Base-by-base conservation (phyloP, 2,329 filamentous ascomycete genomes). In the Colletotrichum camelliae region DNA sequence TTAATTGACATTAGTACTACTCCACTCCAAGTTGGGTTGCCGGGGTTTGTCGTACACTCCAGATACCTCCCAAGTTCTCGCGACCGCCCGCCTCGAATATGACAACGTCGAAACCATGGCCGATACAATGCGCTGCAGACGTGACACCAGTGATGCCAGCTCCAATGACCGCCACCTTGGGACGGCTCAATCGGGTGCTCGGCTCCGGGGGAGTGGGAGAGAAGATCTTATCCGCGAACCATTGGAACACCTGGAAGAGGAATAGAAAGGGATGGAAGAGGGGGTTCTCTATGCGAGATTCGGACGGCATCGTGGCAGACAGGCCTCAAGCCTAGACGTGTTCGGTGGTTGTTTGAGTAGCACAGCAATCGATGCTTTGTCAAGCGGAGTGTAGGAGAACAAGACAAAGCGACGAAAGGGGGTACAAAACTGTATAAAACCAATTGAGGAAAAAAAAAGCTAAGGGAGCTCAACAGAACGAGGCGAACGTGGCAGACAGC, bases 71-170 rank as follows among this genome's bases (percentile, higher is more conserved):
- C 0, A 97, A 83, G 29, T 91, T 88, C 18, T 94, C 89, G 77
- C 92, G 87, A 5, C 88, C 84, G 1, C 94, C 93, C 9, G 91
- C 91, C 82, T 97, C 95, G 78, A 97, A 97, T 52, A 97, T 91
- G 24, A 90, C 89, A 8, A 95, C 93, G 77, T 97, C 94, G 79
- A 96, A 96, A 60, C 95, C 95, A 90, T 97, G 94, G 2, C 95
- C 95, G 43, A 96, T 91, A 81, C 94, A 96, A 82, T 97, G 95
- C 2, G 94, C 92, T 0, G 95, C 95, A 9, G 94, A 92, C 2
- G 94, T 95, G 4, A 97, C 92, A 5, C 95, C 90, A 0, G 90
- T 97, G 70, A 97, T 88, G 2, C 93, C 93, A 33, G 93, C 92
- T 4, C 93, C 93, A 78, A 95, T 92, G 37, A 95, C 87, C 4